A percentile compares a stretch with the other conserved stretches of the same genome.
phyloP scores from a whole-genome alignment of 2,329 filamentous ascomycete genomes.

The Ceratocystis cubensis region DNA sequence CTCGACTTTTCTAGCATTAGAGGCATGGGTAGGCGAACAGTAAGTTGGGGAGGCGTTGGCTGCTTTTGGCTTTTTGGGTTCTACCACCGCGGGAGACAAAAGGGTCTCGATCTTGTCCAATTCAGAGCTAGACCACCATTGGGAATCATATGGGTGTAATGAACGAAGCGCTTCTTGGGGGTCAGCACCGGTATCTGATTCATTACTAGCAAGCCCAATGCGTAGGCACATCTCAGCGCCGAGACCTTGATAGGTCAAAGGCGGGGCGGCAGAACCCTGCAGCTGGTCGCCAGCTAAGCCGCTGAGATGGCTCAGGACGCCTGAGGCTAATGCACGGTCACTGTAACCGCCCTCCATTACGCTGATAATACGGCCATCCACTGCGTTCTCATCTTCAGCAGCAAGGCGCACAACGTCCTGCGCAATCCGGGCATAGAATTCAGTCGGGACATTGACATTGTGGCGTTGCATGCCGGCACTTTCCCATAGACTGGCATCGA shows the following conservation, averaged over 20 bases:
- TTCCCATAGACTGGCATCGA: slow-evolving; percentile 95
- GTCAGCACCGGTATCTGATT: neutral
- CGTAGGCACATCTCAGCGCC: slow-evolving; percentile 47
- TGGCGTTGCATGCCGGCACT: slow-evolving; percentile 88
- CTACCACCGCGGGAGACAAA: slow-evolving; percentile 36
- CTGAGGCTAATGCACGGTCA: slow-evolving; percentile 76
- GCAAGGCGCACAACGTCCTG: slow-evolving; percentile 73
- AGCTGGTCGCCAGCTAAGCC: slow-evolving; percentile 54
- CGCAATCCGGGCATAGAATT: slow-evolving; percentile 88
- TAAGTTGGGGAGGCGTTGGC: slow-evolving; percentile 54
- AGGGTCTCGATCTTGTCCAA: slow-evolving; percentile 58
- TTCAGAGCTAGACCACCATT: slow-evolving; percentile 57
- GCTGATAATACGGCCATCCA: slow-evolving; percentile 78
- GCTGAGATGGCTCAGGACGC: slow-evolving; percentile 78
- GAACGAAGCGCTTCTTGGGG: slow-evolving; percentile 23
- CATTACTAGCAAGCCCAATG: slow-evolving; percentile 27
- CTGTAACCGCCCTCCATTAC: slow-evolving; percentile 95
- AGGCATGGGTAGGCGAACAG: slow-evolving; percentile 78
- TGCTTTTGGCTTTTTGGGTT: slow-evolving; percentile 42
- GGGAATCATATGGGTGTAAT: slow-evolving; percentile 45
- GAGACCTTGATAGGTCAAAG: slow-evolving; percentile 30
- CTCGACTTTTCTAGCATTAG: slow-evolving; percentile 64
- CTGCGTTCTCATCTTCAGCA: slow-evolving; percentile 61
- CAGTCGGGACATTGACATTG: slow-evolving; percentile 87
- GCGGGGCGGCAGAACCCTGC: slow-evolving; percentile 24